Evolutionary conservation across 371 early-diverging fungal species (phyloP).

Genomic region (Mucor plumbeus): DNA sequence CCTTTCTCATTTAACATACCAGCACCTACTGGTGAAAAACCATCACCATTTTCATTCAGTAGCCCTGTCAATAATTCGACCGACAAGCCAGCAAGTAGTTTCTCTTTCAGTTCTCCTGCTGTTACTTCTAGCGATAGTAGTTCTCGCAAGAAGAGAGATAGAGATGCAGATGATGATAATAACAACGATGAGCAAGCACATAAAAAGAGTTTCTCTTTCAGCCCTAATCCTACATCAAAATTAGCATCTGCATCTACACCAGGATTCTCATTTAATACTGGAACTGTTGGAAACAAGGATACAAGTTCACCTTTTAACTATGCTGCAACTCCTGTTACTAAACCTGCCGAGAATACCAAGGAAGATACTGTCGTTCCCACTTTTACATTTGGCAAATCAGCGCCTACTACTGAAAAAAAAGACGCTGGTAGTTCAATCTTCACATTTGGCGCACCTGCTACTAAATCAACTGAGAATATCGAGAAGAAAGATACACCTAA

Average conservation of each 20-base stretch:
- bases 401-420: not conserved
- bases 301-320: not conserved
- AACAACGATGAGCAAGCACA: not conserved
- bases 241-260: slow-evolving; percentile 1
- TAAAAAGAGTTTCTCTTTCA: not conserved
- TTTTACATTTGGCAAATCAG: slow-evolving; percentile 6
- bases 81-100: not conserved
- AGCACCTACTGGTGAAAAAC: not conserved
- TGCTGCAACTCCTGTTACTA: not conserved
- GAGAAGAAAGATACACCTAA: not conserved
- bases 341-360: not conserved
- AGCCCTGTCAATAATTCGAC: not conserved
- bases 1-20: slow-evolving; percentile 1
- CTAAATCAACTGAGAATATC: too few species aligned
- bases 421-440: not conserved
- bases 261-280: not conserved
- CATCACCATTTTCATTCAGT: not conserved
- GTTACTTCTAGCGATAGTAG: not conserved
- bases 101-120: not conserved
- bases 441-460: not conserved
- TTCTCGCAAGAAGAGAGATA: not conserved
- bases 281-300: slow-evolving; percentile 1
- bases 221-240: not conserved
- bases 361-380: not conserved
- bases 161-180: not conserved